phyloP scores from a whole-genome alignment of 192 early-diverging fungal species.

The Dissophora ornata region DNA sequence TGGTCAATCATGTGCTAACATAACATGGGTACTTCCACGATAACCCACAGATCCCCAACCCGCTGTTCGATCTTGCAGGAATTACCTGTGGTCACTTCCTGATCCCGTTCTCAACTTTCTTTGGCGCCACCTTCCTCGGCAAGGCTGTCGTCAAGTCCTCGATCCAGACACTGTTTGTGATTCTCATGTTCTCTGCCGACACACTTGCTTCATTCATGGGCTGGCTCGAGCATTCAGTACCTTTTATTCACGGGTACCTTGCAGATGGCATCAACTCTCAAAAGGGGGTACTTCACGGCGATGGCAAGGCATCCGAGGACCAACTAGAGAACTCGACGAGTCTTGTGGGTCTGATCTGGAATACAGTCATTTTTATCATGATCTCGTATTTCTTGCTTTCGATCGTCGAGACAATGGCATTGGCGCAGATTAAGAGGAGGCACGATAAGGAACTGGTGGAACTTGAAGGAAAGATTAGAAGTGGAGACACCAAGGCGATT shows the following conservation, averaged over 20 bases:
- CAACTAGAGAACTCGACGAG: constrained; percentile 55
- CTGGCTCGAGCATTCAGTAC: constrained; percentile 63
- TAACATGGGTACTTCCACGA: constrained; percentile 79
- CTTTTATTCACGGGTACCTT: constrained; percentile 66
- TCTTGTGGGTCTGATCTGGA: constrained; percentile 80
- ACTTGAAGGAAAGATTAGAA: constrained; percentile 48
- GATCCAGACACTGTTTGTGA: constrained; percentile 86
- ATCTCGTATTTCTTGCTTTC: constrained; percentile 87
- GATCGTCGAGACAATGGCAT: constrained; percentile 85
- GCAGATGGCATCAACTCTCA: constrained; percentile 46
- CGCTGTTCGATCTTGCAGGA: constrained; percentile 95
- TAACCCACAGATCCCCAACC: constrained; percentile 95
- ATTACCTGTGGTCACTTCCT: constrained; percentile 94
- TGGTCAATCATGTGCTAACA: too few species aligned
- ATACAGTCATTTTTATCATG: constrained; percentile 82
- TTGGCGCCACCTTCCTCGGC: constrained; percentile 94
- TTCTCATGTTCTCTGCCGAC: constrained; percentile 85
- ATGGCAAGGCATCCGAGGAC: constrained; percentile 26
- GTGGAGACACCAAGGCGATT: constrained; percentile 27
- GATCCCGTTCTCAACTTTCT: constrained; percentile 94
- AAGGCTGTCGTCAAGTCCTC: constrained; percentile 91
- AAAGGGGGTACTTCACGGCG: constrained; percentile 26
- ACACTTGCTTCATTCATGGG: constrained; percentile 70
- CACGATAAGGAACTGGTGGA: constrained; percentile 58
- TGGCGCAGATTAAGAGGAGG: constrained; percentile 72